Conservation (phyloP, 768 basidiomycete genomes). For the Serendipita sp. region DNA sequence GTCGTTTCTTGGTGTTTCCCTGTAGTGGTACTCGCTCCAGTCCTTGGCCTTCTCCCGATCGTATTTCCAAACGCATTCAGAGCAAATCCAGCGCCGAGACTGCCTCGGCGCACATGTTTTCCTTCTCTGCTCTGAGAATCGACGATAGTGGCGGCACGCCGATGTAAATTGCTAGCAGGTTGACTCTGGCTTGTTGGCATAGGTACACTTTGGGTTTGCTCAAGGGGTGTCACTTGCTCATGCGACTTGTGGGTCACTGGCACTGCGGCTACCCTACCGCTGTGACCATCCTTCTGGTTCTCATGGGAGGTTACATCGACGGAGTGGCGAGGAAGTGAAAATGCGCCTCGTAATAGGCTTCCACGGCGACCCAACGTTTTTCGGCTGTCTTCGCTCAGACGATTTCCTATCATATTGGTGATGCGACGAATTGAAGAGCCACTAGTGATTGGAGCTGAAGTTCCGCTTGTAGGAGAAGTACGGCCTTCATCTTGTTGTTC, state of each 20-base stretch:
- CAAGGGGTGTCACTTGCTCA: conserved; percentile 12
- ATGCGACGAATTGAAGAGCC: conserved; percentile 1
- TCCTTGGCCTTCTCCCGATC: conserved; percentile 51
- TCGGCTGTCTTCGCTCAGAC: background rate
- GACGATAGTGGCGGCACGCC: conserved; percentile 61
- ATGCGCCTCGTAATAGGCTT: background rate
- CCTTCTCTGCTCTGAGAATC: conserved; percentile 48
- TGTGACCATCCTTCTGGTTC: background rate
- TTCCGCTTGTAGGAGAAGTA: background rate
- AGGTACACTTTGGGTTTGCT: conserved; percentile 18
- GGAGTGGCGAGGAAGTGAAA: background rate
- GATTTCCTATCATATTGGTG: conserved; percentile 5
- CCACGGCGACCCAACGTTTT: conserved; percentile 4
- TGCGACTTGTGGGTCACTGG: background rate
- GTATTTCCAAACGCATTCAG: conserved; percentile 32
- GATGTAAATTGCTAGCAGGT: conserved; percentile 43
- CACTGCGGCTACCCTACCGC: background rate
- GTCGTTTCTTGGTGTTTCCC: conserved; percentile 24
- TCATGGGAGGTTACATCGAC: conserved; percentile 1
- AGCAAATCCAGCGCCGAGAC: conserved; percentile 49
- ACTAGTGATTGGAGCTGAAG: background rate
- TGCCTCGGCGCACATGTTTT: conserved; percentile 61
- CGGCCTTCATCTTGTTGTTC: background rate
- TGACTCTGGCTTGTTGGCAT: conserved; percentile 33
- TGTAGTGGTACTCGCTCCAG: conserved; percentile 13